Conservation (phyloP, 2,329 filamentous ascomycete genomes). For the Alternaria postmessia region DNA sequence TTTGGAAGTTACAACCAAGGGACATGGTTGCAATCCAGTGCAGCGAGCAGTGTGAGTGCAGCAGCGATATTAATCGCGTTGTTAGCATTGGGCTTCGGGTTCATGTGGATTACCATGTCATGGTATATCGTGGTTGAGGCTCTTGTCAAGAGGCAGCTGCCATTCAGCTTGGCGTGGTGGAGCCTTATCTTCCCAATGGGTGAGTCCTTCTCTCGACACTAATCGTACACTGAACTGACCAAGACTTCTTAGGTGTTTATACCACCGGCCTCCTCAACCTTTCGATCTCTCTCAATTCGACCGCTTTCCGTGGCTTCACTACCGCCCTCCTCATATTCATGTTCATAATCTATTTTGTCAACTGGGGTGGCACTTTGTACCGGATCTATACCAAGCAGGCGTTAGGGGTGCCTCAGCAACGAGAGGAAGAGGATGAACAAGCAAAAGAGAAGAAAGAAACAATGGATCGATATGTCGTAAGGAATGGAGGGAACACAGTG, state of each 20-base stretch:
- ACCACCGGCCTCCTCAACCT: slow-evolving; percentile 26
- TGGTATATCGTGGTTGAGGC: slow-evolving; percentile 27
- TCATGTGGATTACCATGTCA: slow-evolving; percentile 23
- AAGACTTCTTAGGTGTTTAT: slow-evolving; percentile 14
- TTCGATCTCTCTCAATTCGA: slow-evolving; percentile 23
- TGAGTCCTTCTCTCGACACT: neutral
- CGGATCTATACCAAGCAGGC: slow-evolving; percentile 22
- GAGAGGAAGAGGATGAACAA: slow-evolving; percentile 24
- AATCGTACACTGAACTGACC: neutral
- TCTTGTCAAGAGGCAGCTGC: slow-evolving; percentile 18
- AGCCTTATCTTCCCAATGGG: slow-evolving; percentile 30
- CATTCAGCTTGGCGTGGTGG: slow-evolving; percentile 29
- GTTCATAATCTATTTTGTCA: slow-evolving; percentile 25
- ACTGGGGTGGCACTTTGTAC: slow-evolving; percentile 24
- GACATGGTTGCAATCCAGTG: slow-evolving; percentile 20
- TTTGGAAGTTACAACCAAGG: slow-evolving; percentile 24
- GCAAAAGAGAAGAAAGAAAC: slow-evolving; percentile 11
- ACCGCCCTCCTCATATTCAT: slow-evolving; percentile 23
- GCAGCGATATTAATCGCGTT: slow-evolving; percentile 18
- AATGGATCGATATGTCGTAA: slow-evolving; percentile 5
- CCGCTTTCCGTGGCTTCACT: slow-evolving; percentile 22
- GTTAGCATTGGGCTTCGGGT: slow-evolving; percentile 22
- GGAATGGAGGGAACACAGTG: neutral
- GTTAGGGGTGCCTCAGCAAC: slow-evolving; percentile 25
- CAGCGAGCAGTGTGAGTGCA: slow-evolving; percentile 21